These are phyloP conservation scores for Tirmania nivea DNA, from an alignment of 495 filamentous ascomycete species.

Conservation along the genomic window DNA sequence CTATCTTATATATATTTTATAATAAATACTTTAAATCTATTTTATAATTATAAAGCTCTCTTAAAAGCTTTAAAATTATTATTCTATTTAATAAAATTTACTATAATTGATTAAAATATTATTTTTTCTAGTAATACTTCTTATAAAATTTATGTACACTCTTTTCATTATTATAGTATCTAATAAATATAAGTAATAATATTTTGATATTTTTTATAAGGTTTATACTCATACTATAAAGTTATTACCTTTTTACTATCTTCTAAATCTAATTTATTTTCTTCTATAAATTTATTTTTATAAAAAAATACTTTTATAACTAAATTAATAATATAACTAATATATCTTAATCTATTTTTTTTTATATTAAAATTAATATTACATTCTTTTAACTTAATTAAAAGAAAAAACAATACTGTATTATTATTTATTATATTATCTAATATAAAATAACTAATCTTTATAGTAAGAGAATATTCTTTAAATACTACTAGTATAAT, in stretches of 20 bases:
- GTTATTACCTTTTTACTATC: not conserved
- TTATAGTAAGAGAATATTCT: too few relatives aligned
- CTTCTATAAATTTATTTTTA: not conserved
- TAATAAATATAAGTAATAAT: constrained; percentile 1
- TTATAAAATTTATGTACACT: not conserved
- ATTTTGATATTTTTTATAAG: constrained; percentile 9
- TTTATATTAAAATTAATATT: constrained; percentile 4
- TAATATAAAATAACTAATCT: too few relatives aligned
- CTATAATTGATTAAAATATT: not conserved
- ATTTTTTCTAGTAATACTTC: not conserved
- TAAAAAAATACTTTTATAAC: constrained; percentile 7
- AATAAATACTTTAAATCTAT: not conserved
- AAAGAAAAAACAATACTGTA: too few relatives aligned
- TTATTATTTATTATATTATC: too few relatives aligned
- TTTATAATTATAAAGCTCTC: constrained; percentile 1
- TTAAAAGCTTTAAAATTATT: constrained; percentile 3
- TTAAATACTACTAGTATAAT: too few relatives aligned
- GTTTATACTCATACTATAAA: constrained; percentile 2
- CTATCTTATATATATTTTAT: too few relatives aligned
- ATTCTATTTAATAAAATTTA: constrained; percentile 5
- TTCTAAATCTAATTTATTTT: not conserved
- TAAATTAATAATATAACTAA: constrained; percentile 8
- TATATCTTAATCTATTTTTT: not conserved
- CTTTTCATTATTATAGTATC: not conserved
- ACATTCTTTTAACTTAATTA: too few relatives aligned